Base-by-base conservation (phyloP, 2,329 filamentous ascomycete genomes). In the Colletotrichum sp. region DNA sequence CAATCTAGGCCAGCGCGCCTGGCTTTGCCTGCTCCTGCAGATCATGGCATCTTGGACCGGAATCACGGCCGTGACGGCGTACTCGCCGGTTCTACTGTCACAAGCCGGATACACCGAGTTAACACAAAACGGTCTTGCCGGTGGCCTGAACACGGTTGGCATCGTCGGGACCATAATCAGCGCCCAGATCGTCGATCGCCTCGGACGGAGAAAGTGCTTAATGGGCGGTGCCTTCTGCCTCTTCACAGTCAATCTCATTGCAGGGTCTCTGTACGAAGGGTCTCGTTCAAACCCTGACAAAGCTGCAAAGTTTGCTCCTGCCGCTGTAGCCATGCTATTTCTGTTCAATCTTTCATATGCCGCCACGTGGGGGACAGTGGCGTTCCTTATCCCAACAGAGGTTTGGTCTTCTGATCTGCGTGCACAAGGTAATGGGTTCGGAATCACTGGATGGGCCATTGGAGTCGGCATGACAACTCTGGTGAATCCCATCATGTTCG, bases 401-500 rank as follows among this genome's bases (percentile, higher is more conserved):
- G 90, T 92, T 72, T 92, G 90, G 82, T 87, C 90, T 2, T 88
- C 86, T 18, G 88, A 90, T 59, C 86, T 92, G 68, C 86, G 90
- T 26, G 89, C 90, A n/a, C 88, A 91, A 79, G 91, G 90, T 9
- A 90, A 91, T 79, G 89, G 89, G 9, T 91, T 92, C 77, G 88
- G 88, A 21, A 90, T 92, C 75, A 89, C 89, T 3, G 90, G 90
- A 2, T 92, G 90, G 90, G 90, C 90, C 21, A 86, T 91, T 73
- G 90, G 90, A 49, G 87, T 89, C 10, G 90, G 90, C 44, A 87
- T 88, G 87, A 90, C 89, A 2, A 85, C 86, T 3, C 83, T 91
- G 63, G 86, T 90, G 76, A 91, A 83, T 78, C 88, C 88, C 30
- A 88, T 90, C 80, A 89, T 91, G 86, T 88, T 91, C 75, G 82